Evolutionary conservation across 768 basidiomycete species (phyloP).

Genomic region (Trichaptum fuscoviolaceum): DNA sequence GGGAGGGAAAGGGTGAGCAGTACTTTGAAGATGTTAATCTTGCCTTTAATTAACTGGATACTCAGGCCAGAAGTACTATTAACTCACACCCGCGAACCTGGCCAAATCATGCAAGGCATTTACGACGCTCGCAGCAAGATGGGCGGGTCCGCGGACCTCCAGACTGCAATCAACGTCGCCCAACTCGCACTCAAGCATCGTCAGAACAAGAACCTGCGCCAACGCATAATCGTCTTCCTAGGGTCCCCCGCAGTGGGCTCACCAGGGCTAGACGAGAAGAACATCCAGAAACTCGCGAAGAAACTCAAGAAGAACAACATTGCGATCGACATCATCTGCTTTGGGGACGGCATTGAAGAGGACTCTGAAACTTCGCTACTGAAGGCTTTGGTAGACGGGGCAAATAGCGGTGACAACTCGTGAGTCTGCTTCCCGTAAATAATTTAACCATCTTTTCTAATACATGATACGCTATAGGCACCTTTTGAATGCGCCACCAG

Average conservation of each 20-base stretch:
- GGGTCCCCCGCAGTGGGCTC: constrained; percentile 76
- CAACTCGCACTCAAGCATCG: constrained; percentile 96
- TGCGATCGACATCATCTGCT: constrained; percentile 85
- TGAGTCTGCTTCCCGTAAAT: constrained; percentile 33
- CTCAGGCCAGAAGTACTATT: constrained; percentile 90
- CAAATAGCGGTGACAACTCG: constrained; percentile 82
- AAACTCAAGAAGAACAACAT: constrained; percentile 99
- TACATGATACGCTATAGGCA: constrained; percentile 46
- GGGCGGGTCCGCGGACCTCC: constrained; percentile 78
- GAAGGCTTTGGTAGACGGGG: constrained; percentile 77
- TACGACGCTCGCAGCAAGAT: constrained; percentile 68
- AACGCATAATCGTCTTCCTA: constrained; percentile 92
- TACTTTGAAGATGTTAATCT: background rate
- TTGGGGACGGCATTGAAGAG: constrained; percentile 85
- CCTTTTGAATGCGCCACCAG: constrained; percentile 72
- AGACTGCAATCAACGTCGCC: constrained; percentile 88
- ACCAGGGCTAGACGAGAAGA: constrained; percentile 64
- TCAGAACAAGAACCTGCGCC: constrained; percentile 97
- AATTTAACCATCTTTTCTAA: background rate
- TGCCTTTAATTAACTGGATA: background rate
- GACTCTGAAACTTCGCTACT: constrained; percentile 58
- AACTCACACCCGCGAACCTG: constrained; percentile 92
- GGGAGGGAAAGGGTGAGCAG: constrained; percentile 86
- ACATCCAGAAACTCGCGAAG: constrained; percentile 86
- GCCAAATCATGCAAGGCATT: constrained; percentile 80